phyloP scores from a whole-genome alignment of 257 asterid genomes.

The Asclepias syriaca region DNA sequence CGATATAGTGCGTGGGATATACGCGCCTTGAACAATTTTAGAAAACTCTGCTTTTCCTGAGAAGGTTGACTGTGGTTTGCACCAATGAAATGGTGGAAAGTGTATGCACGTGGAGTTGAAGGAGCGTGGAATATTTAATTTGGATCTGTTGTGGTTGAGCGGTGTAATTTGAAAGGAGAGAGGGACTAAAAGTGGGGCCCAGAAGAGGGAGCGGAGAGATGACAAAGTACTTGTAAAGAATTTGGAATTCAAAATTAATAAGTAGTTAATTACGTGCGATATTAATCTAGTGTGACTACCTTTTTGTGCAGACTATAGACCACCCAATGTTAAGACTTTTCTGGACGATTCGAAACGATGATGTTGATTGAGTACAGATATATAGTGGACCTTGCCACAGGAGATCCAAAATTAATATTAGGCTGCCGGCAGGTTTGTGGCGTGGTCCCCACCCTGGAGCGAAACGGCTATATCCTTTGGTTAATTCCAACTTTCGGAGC shows the following conservation, averaged over 20 bases:
- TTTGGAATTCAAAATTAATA: slow-evolving; percentile 20
- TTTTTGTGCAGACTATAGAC: not conserved
- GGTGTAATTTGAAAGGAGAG: slow-evolving; percentile 21
- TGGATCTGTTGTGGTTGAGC: slow-evolving; percentile 32
- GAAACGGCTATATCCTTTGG: slow-evolving; percentile 10
- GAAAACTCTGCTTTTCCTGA: not conserved
- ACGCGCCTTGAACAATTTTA: not conserved
- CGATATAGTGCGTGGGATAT: not conserved
- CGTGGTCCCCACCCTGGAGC: not conserved
- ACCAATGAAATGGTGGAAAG: not conserved
- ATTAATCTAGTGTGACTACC: not conserved
- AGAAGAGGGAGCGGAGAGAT: slow-evolving; percentile 2
- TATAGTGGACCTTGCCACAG: not conserved
- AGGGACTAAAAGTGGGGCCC: slow-evolving; percentile 20
- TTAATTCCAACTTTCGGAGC: not conserved
- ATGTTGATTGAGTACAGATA: not conserved
- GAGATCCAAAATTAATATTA: not conserved
- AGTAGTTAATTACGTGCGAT: slow-evolving; percentile 5
- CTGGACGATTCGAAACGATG: not conserved
- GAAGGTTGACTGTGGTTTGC: not conserved
- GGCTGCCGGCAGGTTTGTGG: slow-evolving; percentile 1
- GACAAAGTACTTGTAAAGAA: slow-evolving; percentile 10
- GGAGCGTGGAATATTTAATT: slow-evolving; percentile 13
- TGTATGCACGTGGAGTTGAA: not conserved
- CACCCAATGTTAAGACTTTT: not conserved